These are phyloP conservation scores for Tetrahymena elliotti DNA, from an alignment of 73 alveolate genomes.

Conservation along the genomic window DNA sequence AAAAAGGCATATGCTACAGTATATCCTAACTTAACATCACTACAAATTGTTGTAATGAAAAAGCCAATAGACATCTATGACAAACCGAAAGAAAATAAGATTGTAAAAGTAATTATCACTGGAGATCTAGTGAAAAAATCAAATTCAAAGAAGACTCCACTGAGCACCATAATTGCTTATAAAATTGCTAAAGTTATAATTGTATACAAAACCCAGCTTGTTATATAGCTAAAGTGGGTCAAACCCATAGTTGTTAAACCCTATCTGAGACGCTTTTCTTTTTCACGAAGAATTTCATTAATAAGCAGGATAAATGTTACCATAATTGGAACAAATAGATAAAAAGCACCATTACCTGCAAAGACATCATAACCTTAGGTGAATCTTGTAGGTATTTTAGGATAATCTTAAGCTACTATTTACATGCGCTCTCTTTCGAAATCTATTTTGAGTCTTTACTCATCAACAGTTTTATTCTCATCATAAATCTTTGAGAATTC, in stretches of 20 bases:
- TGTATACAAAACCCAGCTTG: slow-evolving; percentile 51
- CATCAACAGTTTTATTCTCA: background rate
- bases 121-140: slow-evolving; percentile 58
- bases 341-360: slow-evolving; percentile 69
- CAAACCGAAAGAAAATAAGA: slow-evolving; percentile 36
- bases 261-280: slow-evolving; percentile 60
- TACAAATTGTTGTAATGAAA: slow-evolving; percentile 31
- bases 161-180: slow-evolving; percentile 17
- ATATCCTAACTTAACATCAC: slow-evolving; percentile 43
- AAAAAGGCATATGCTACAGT: slow-evolving; percentile 49
- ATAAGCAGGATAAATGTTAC: slow-evolving; percentile 51
- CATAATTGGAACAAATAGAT: slow-evolving; percentile 59
- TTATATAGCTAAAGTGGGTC: slow-evolving; percentile 47
- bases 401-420: slow-evolving; percentile 45
- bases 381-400: slow-evolving; percentile 50
- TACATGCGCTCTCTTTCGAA: slow-evolving; percentile 28
- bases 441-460: background rate
- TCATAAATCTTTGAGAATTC: background rate
- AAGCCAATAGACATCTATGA: slow-evolving; percentile 36
- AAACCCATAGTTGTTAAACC: slow-evolving; percentile 65
- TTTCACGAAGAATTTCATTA: slow-evolving; percentile 67
- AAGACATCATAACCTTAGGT: slow-evolving; percentile 44
- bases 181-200: slow-evolving; percentile 12
- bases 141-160: slow-evolving; percentile 28
- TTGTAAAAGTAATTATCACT: slow-evolving; percentile 21